These are phyloP conservation scores for Suillus decipiens DNA, from an alignment of 768 basidiomycete genomes.

Conservation along the genomic window DNA sequence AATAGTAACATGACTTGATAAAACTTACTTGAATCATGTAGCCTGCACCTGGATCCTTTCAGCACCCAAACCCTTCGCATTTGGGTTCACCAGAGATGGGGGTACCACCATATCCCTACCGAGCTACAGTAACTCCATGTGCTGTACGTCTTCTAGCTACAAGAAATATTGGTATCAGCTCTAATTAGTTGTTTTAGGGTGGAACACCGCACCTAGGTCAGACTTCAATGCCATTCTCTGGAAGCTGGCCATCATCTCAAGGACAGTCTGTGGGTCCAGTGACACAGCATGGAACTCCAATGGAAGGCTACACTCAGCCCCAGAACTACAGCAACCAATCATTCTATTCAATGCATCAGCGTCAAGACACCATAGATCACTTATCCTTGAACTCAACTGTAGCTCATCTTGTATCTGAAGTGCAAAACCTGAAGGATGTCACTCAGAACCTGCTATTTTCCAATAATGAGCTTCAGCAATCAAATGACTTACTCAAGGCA, in stretches of 20 bases:
- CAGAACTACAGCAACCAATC: not conserved
- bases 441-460: not conserved
- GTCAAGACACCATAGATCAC: not conserved
- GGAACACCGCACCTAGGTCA: not conserved
- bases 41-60: not conserved
- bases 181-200: too few relatives aligned
- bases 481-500: not conserved
- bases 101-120: too few relatives aligned
- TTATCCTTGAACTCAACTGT: not conserved
- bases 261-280: not conserved
- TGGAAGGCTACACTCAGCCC: not conserved
- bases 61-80: too few relatives aligned
- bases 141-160: too few relatives aligned
- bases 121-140: not conserved
- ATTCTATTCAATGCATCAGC: conserved; percentile 1
- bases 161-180: too few relatives aligned
- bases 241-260: not conserved
- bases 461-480: not conserved
- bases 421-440: not conserved
- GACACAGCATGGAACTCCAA: not conserved
- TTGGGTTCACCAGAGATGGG: too few relatives aligned
- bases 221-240: not conserved
- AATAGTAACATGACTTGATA: not conserved
- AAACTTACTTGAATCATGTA: not conserved
- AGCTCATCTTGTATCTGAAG: not conserved